Conservation (phyloP, 805 yeast genomes). For the Hanseniaspora guilliermondii region DNA sequence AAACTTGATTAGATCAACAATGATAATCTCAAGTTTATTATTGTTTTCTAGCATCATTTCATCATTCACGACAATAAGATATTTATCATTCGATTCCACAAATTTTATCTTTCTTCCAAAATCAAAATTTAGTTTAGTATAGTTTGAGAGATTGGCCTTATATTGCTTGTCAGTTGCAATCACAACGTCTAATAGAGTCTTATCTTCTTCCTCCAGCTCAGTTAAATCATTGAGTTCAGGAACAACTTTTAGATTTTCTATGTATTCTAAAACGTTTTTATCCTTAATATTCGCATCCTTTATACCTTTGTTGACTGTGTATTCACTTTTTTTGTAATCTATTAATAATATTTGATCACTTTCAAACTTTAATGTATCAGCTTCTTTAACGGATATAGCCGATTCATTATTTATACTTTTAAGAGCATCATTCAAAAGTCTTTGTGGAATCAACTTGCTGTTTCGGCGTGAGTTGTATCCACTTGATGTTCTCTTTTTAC, state of each 20-base stretch:
- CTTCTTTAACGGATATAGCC: neutral
- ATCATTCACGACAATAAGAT: neutral
- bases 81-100: conserved; percentile 1
- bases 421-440: conserved; percentile 9
- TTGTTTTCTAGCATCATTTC: neutral
- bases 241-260: neutral
- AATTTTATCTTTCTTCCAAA: neutral
- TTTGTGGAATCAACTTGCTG: conserved; percentile 1
- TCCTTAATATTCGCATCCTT: neutral
- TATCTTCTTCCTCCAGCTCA: neutral
- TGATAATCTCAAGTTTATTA: neutral
- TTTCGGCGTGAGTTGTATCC: neutral
- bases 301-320: neutral
- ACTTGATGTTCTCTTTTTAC: neutral
- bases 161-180: neutral
- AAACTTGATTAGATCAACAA: neutral
- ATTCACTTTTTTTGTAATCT: neutral
- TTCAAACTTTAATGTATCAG: neutral
- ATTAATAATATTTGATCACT: neutral
- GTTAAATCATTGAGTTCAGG: neutral
- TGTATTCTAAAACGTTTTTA: neutral
- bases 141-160: neutral
- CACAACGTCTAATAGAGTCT: neutral
- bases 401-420: neutral
- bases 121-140: neutral